phyloP scores from a whole-genome alignment of 306 rosid genomes.

The Heteromeles arbutifolia region DNA sequence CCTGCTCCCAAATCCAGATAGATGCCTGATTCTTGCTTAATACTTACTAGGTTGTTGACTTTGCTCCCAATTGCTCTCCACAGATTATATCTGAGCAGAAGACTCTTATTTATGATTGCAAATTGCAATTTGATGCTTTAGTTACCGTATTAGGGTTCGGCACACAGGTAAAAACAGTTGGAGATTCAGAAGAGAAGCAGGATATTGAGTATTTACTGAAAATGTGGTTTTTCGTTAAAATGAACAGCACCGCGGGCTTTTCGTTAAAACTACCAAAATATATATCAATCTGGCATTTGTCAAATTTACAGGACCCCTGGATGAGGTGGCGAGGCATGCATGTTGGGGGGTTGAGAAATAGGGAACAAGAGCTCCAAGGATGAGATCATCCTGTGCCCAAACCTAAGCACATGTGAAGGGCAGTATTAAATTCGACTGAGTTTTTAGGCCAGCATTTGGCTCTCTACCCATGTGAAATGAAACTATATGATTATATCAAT shows the following conservation, averaged over 20 bases:
- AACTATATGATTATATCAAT: not conserved
- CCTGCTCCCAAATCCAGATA: not conserved
- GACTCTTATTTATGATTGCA: not conserved
- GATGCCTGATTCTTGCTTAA: not conserved
- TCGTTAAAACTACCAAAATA: too few relatives aligned
- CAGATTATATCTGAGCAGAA: not conserved
- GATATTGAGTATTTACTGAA: not conserved
- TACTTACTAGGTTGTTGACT: not conserved
- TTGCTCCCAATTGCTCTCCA: not conserved
- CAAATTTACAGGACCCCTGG: not conserved
- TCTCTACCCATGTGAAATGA: slow-evolving; percentile 6
- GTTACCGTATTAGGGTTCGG: not conserved
- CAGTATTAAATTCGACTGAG: not conserved
- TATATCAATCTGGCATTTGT: not conserved
- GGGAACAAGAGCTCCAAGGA: slow-evolving; percentile 6
- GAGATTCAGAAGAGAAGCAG: not conserved
- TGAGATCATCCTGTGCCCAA: not conserved
- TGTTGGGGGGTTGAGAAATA: slow-evolving; percentile 7
- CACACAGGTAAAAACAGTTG: not conserved
- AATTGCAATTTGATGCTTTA: not conserved
- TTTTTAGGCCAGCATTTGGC: not conserved
- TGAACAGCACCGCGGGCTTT: too few relatives aligned
- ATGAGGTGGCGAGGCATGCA: slow-evolving; percentile 2
- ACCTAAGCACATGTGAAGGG: not conserved
- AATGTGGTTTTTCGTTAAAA: too few relatives aligned